Conservation (phyloP, 2,329 filamentous ascomycete species). For the Diplodia seriata region DNA sequence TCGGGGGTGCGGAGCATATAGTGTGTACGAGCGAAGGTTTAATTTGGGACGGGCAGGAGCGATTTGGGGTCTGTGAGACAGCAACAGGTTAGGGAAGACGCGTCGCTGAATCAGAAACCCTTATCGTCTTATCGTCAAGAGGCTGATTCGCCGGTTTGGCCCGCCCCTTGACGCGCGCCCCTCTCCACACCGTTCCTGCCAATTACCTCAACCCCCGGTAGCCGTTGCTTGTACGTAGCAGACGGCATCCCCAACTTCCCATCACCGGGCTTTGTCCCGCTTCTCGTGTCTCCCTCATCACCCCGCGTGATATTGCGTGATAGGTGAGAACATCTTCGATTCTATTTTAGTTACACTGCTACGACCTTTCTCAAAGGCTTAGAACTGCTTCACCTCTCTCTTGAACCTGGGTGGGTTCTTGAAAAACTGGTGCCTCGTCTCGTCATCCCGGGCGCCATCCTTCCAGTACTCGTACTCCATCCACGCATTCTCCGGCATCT, state of each 20-base stretch:
- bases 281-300: no score
- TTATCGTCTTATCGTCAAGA: conserved; percentile 2
- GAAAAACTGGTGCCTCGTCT: conserved; percentile 42
- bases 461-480: conserved; percentile 72
- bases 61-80: conserved; percentile 10
- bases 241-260: no score
- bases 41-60: conserved; percentile 1
- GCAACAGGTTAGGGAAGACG: conserved; percentile 7
- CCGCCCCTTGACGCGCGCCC: conserved; percentile 16
- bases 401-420: conserved; percentile 43
- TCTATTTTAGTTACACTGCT: neutral
- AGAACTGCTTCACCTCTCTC: conserved; percentile 36
- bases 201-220: neutral
- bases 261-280: no score
- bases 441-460: conserved; percentile 54
- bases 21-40: neutral
- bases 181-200: neutral
- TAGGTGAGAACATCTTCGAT: no score
- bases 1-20: conserved; percentile 6
- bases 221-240: neutral
- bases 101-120: conserved; percentile 4
- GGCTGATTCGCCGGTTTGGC: neutral
- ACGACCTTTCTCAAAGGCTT: neutral
- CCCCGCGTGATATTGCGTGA: no score
- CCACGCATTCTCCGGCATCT: conserved; percentile 71